Percentiles rank a stretch among this genome's conserved stretches.
These are phyloP conservation scores for Lathyrus oleraceus DNA, from an alignment of 306 rosid species.

Conservation along the genomic window DNA sequence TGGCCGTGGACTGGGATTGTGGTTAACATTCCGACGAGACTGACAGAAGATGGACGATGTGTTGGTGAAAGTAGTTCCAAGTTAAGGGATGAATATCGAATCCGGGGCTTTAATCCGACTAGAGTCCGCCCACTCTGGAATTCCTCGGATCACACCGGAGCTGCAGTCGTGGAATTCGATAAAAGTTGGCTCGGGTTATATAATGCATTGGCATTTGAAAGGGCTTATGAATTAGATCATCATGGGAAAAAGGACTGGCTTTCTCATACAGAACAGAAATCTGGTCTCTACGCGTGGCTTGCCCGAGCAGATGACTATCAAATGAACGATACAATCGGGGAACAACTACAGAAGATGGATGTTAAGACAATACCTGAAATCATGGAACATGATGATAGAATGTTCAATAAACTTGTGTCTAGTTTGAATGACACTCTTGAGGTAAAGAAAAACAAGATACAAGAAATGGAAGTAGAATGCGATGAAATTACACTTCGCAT, in stretches of 20 bases:
- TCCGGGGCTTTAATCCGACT: constrained; percentile 69
- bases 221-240: constrained; percentile 65
- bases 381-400: constrained; percentile 76
- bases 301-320: constrained; percentile 80
- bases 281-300: constrained; percentile 86
- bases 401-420: constrained; percentile 62
- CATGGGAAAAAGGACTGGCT: constrained; percentile 79
- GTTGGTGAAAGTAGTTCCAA: constrained; percentile 88
- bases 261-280: constrained; percentile 45
- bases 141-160: constrained; percentile 77
- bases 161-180: constrained; percentile 74
- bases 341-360: constrained; percentile 70
- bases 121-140: constrained; percentile 70
- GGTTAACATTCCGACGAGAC: constrained; percentile 74
- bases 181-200: constrained; percentile 79
- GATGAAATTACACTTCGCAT: constrained; percentile 57
- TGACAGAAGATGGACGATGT: constrained; percentile 57
- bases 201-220: constrained; percentile 83
- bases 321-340: constrained; percentile 59
- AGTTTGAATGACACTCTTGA: constrained; percentile 63
- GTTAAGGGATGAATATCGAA: constrained; percentile 73
- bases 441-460: constrained; percentile 58
- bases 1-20: constrained; percentile 95
- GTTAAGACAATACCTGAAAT: constrained; percentile 67
- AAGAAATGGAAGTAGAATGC: constrained; percentile 68